phyloP scores from a whole-genome alignment of 2,329 filamentous ascomycete genomes.

The Penicillium sp. region DNA sequence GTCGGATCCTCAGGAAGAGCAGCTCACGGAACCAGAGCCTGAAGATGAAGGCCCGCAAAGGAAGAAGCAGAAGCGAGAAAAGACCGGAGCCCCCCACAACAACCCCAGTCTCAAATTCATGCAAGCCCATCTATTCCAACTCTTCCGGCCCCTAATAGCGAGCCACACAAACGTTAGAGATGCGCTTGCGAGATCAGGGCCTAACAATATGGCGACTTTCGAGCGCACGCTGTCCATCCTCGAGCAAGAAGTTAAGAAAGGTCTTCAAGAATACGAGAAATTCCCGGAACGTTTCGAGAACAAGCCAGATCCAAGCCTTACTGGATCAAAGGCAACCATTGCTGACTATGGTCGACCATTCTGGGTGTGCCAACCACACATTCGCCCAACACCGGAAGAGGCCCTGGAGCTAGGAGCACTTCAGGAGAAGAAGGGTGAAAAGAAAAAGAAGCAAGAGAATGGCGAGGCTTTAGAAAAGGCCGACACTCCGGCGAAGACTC shows the following conservation, averaged over 20 bases:
- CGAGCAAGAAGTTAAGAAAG: constrained; percentile 74
- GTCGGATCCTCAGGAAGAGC: constrained; percentile 46
- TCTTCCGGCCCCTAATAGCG: constrained; percentile 80
- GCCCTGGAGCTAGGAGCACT: constrained; percentile 82
- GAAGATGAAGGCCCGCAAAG: constrained; percentile 53
- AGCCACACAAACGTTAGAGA: constrained; percentile 84
- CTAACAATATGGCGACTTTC: constrained; percentile 75
- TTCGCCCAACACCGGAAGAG: constrained; percentile 85
- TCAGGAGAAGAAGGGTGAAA: constrained; percentile 67
- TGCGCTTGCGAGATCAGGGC: constrained; percentile 70
- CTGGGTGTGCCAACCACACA: constrained; percentile 89
- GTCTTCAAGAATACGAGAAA: constrained; percentile 68
- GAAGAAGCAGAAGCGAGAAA: constrained; percentile 53
- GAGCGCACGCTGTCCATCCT: constrained; percentile 77
- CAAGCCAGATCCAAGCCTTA: constrained; percentile 37
- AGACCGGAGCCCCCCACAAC: constrained; percentile 54
- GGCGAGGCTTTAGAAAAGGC: constrained; percentile 15
- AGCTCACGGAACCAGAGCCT: constrained; percentile 38
- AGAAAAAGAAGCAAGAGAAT: constrained; percentile 23
- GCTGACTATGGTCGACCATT: constrained; percentile 78
- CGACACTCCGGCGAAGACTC: constrained; percentile 14
- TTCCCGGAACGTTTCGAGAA: constrained; percentile 47
- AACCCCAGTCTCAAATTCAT: constrained; percentile 81
- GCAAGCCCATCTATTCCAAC: constrained; percentile 91
- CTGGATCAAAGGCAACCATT: constrained; percentile 64